Base-by-base conservation (phyloP, 305 asterid species). In the Withania somnifera region DNA sequence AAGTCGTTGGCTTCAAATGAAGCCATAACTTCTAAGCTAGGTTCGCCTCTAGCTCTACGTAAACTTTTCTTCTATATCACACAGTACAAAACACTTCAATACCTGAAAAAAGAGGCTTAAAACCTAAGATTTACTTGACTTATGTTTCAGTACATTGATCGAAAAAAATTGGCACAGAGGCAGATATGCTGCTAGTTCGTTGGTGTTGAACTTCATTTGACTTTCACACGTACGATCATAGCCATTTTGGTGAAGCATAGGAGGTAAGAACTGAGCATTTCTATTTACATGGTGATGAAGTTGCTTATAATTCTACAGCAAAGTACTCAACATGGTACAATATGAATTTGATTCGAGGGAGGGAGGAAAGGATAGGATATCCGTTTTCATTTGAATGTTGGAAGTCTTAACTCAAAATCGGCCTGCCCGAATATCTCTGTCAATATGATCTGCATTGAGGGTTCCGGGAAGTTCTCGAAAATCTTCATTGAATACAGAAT, bases 381-480 rank as follows among this genome's bases (percentile, higher is more conserved):
- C 24, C 11, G 50, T 6, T 71, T 13, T 13, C 79, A 71, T 45
- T 45, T 71, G 57, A 71, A 22, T 22, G 78, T 71, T 42, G 40
- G 45, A 71, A 15, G 24, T 24, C 58, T 56, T 5, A 24, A 14
- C 71, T 92, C 91, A 95, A 76, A 95, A 87, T 88, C 89, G 97
- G 63, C 99, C 99, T 1, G 82, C 85, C 66, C 98, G 91, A 38
- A 95, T 93, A 88, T 93, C 99, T 88, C 95, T 90, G 82, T 95
- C 99, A 1, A 95, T 89, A 40, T 93, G 97, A 51, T 92, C 97
- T 17, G 99, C 99, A 36, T 93, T 95, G 45, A 95, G 92, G 45
- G 99, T 95, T 47, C 99, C 98, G 8, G 99, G 98, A 71, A 95
- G 93, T 86, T 95, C 99, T 87, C 97, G 87, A 82, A 95, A 95